Percentiles rank a stretch among this genome's conserved stretches.
Evolutionary conservation across 306 rosid genomes (phyloP).

Genomic region (Castanea crenata): DNA sequence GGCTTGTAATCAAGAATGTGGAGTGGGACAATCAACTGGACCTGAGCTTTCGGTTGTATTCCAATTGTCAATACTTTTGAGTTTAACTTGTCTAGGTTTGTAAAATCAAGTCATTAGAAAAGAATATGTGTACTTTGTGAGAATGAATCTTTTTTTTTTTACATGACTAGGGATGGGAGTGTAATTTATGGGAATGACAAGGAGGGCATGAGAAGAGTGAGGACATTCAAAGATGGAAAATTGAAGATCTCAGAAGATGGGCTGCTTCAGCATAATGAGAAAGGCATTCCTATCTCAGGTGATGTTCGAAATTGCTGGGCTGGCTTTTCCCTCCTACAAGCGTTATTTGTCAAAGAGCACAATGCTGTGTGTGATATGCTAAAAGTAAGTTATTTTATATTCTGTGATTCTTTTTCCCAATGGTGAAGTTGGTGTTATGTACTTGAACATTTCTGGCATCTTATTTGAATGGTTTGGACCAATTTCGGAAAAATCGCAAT

Average conservation of each 20-base stretch:
- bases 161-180: conserved; percentile 75
- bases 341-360: conserved; percentile 71
- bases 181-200: conserved; percentile 65
- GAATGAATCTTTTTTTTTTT: neutral
- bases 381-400: conserved; percentile 34
- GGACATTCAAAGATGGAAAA: conserved; percentile 65
- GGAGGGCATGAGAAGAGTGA: conserved; percentile 58
- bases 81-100: no score
- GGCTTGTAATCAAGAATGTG: no score
- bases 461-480: neutral
- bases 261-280: conserved; percentile 63
- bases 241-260: conserved; percentile 56
- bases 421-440: neutral
- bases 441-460: neutral
- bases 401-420: neutral
- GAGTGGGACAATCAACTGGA: no score
- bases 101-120: neutral
- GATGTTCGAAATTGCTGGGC: conserved; percentile 82
- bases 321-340: conserved; percentile 69
- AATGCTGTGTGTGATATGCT: conserved; percentile 70
- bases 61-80: no score
- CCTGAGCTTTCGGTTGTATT: no score
- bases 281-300: conserved; percentile 71
- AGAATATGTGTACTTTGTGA: neutral
- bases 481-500: neutral